Percentiles rank a stretch among this genome's conserved stretches.
Evolutionary conservation across 2,329 filamentous ascomycete genomes (phyloP).

Genomic region (Colletotrichum simmondsii): DNA sequence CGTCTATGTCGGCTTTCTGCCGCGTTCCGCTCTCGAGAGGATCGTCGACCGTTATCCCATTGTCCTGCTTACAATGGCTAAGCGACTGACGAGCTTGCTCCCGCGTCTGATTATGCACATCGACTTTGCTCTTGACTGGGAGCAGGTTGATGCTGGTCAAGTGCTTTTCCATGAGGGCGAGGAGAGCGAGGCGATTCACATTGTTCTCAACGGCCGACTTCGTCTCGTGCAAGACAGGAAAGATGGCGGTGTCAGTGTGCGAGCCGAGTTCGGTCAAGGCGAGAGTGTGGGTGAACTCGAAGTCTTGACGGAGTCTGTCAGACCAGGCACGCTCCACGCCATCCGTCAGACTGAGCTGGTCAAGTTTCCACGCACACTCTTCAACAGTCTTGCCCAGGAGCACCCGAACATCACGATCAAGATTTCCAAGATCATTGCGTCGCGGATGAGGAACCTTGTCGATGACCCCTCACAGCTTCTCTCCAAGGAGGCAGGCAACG

Average conservation of each 20-base stretch:
- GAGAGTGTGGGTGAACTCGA: conserved; percentile 98
- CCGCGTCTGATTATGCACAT: conserved; percentile 94
- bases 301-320: conserved; percentile 91
- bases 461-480: conserved; percentile 80
- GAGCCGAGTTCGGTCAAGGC: conserved; percentile 94
- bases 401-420: conserved; percentile 99
- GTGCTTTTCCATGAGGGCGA: conserved; percentile 94
- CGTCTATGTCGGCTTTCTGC: conserved; percentile 96
- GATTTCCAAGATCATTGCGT: conserved; percentile 98
- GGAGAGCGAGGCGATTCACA: conserved; percentile 98
- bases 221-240: conserved; percentile 85
- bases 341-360: conserved; percentile 97
- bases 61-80: conserved; percentile 94
- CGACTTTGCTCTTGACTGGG: conserved; percentile 98
- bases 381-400: conserved; percentile 97
- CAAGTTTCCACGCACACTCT: conserved; percentile 93
- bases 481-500: conserved; percentile 69
- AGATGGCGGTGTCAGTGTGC: conserved; percentile 84
- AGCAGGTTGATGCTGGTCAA: conserved; percentile 94
- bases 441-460: conserved; percentile 89
- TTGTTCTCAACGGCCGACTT: conserved; percentile 93
- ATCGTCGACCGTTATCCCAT: conserved; percentile 95
- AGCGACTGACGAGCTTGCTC: conserved; percentile 88
- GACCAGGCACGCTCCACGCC: conserved; percentile 92
- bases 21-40: conserved; percentile 84